These are phyloP conservation scores for Lactifluus piperatus DNA, from an alignment of 768 basidiomycete genomes.

Conservation along the genomic window DNA sequence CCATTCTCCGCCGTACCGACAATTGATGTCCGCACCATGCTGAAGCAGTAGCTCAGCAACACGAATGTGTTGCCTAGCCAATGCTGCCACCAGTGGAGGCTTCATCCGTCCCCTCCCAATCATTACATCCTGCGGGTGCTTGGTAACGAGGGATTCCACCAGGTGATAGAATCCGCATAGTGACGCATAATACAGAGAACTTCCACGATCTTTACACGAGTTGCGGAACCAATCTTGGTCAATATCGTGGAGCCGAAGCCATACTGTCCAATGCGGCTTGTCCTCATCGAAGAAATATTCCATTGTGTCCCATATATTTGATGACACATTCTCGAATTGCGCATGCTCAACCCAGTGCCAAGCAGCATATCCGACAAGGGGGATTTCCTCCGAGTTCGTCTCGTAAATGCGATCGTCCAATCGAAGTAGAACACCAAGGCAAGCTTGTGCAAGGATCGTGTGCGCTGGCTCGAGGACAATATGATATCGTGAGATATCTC, in stretches of 20 bases:
- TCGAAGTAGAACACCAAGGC: neutral
- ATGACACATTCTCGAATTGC: neutral
- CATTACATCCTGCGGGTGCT: neutral
- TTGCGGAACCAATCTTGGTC: neutral
- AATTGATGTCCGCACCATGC: neutral
- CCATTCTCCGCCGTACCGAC: accelerated
- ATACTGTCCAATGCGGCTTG: neutral
- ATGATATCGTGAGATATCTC: neutral
- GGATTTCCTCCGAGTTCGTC: neutral
- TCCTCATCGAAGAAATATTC: neutral
- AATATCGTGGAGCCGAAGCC: neutral
- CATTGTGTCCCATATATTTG: neutral
- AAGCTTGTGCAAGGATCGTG: conserved; percentile 2
- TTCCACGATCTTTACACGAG: too few relatives aligned
- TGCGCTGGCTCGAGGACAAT: neutral
- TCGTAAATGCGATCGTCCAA: neutral
- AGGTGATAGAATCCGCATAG: neutral
- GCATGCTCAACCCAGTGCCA: neutral
- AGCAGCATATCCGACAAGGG: neutral
- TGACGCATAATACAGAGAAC: neutral
- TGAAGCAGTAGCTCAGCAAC: neutral
- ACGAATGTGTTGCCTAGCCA: neutral
- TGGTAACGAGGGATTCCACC: neutral
- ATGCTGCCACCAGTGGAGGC: neutral
- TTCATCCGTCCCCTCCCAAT: neutral